phyloP scores from a whole-genome alignment of 257 asterid genomes.

The Plectranthus barbatus region DNA sequence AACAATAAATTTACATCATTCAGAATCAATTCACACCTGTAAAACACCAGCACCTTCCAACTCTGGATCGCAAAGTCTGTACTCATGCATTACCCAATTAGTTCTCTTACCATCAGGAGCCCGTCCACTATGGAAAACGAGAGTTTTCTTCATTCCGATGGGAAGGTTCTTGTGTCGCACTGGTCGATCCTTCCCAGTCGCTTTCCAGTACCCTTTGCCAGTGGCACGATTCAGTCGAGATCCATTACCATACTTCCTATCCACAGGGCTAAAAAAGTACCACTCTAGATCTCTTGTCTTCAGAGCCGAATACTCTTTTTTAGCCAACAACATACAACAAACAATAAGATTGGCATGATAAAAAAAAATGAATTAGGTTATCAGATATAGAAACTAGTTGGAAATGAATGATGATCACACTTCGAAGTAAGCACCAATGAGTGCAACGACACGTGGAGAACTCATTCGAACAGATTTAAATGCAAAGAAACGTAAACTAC shows the following conservation, averaged over 20 bases:
- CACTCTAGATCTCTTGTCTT: slow-evolving; percentile 85
- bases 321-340: slow-evolving; percentile 2
- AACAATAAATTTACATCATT: slow-evolving; percentile 6
- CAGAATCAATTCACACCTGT: slow-evolving; percentile 43
- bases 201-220: slow-evolving; percentile 91
- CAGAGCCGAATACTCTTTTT: slow-evolving; percentile 51
- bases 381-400: neutral
- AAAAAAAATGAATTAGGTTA: neutral
- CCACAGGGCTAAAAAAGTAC: slow-evolving; percentile 91
- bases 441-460: neutral
- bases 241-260: slow-evolving; percentile 81
- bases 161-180: slow-evolving; percentile 53
- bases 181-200: slow-evolving; percentile 83
- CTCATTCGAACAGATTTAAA: neutral
- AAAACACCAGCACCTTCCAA: slow-evolving; percentile 54
- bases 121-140: slow-evolving; percentile 80
- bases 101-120: slow-evolving; percentile 95
- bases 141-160: slow-evolving; percentile 92
- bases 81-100: slow-evolving; percentile 96
- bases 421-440: neutral
- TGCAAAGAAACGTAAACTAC: neutral
- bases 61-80: slow-evolving; percentile 64
- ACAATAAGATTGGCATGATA: neutral
- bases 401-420: neutral
- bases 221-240: slow-evolving; percentile 93